A percentile compares a stretch with the other conserved stretches of the same genome.
These are phyloP conservation scores for Moringa oleifera DNA, from an alignment of 345 rosid species.

Conservation along the genomic window DNA sequence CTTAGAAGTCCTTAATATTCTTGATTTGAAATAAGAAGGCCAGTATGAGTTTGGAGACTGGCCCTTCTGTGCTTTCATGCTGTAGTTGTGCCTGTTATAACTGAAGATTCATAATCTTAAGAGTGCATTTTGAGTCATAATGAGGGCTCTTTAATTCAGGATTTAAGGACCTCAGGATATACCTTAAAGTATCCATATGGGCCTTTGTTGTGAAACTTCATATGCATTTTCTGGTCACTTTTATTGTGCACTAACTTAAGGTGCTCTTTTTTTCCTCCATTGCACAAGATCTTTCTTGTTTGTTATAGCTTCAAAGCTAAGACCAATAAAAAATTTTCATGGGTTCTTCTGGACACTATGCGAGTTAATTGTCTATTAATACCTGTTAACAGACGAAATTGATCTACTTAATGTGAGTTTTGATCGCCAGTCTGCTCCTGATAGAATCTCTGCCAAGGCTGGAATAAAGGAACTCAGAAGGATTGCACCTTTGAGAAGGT, in stretches of 20 bases:
- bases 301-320: not conserved
- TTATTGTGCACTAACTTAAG: too few species aligned
- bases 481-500: conserved; percentile 82
- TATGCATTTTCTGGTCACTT: too few species aligned
- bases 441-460: conserved; percentile 74
- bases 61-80: too few species aligned
- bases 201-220: too few species aligned
- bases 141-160: not conserved
- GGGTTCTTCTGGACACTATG: not conserved
- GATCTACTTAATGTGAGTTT: conserved; percentile 92
- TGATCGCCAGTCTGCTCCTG: conserved; percentile 87
- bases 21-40: too few species aligned
- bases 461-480: conserved; percentile 67
- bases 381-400: conserved; percentile 54
- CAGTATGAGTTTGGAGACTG: too few species aligned
- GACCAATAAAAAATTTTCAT: not conserved
- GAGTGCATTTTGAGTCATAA: not conserved
- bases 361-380: conserved; percentile 10
- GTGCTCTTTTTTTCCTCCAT: not conserved
- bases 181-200: not conserved
- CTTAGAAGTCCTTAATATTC: too few species aligned
- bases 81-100: too few species aligned
- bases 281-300: not conserved
- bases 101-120: too few species aligned
- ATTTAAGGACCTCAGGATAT: not conserved